Evolutionary conservation across 192 early-diverging fungal genomes (phyloP).

Genomic region (Coemansia sp.): DNA sequence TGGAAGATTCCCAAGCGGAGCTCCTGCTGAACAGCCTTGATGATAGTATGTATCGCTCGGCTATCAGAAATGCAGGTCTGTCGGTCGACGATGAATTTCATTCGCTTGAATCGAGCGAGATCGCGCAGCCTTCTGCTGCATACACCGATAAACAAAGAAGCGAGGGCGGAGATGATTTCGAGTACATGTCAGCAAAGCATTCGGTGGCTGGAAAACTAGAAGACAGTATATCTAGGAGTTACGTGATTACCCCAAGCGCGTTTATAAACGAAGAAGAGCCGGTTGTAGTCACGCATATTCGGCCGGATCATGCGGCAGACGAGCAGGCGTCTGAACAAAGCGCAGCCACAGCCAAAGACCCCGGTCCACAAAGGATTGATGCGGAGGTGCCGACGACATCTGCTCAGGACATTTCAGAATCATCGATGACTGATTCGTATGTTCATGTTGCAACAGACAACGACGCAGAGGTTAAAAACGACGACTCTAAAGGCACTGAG

Average conservation of each 20-base stretch:
- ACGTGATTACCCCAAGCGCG: constrained; percentile 41
- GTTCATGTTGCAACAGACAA: constrained; percentile 23
- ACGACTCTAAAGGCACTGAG: neutral
- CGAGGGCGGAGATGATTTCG: constrained; percentile 13
- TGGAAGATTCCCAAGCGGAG: constrained; percentile 51
- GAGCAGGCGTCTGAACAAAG: neutral
- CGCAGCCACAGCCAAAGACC: neutral
- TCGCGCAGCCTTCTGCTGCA: neutral
- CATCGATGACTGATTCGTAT: constrained; percentile 33
- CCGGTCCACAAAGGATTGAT: neutral
- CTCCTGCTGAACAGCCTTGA: constrained; percentile 44
- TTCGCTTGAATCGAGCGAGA: constrained; percentile 24
- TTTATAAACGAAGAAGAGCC: constrained; percentile 20
- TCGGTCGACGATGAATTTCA: constrained; percentile 39
- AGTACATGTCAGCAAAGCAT: neutral
- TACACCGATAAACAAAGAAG: neutral
- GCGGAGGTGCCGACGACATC: neutral
- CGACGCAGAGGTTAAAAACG: neutral
- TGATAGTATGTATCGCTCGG: constrained; percentile 42
- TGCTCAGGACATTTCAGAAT: neutral
- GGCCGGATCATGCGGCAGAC: constrained; percentile 16
- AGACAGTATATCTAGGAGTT: constrained; percentile 8
- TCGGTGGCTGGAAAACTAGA: neutral
- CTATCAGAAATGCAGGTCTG: neutral
- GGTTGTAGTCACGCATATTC: constrained; percentile 16